phyloP scores from a whole-genome alignment of 1,284 basidiomycete genomes.

The Fomes fomentarius region DNA sequence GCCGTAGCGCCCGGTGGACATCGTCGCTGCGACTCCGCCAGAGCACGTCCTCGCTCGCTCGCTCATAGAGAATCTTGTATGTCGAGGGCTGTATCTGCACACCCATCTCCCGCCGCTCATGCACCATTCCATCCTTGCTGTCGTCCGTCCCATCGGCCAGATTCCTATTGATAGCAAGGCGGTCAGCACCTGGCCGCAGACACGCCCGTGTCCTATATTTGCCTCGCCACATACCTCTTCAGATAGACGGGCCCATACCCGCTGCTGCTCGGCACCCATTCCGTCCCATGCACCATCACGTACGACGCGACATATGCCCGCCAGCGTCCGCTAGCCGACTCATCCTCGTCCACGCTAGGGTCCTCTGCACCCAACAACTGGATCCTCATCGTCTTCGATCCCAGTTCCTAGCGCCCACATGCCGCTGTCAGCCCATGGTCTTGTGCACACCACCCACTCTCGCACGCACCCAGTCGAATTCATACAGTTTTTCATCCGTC shows the following conservation, averaged over 20 bases:
- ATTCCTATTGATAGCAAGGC: slow-evolving; percentile 41
- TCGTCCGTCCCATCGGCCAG: slow-evolving; percentile 36
- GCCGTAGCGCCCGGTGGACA: slow-evolving; percentile 43
- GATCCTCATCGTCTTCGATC: slow-evolving; percentile 67
- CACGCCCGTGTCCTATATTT: slow-evolving; percentile 22
- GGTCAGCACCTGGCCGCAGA: slow-evolving; percentile 22
- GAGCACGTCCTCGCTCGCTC: slow-evolving; percentile 57
- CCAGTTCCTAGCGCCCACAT: slow-evolving; percentile 54
- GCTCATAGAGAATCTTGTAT: slow-evolving; percentile 79
- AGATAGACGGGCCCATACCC: slow-evolving; percentile 38
- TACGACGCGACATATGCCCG: slow-evolving; percentile 89
- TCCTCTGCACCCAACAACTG: slow-evolving; percentile 84
- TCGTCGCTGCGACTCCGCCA: slow-evolving; percentile 41
- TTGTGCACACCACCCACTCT: not conserved
- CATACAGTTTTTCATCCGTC: slow-evolving; percentile 91
- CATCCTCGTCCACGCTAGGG: slow-evolving; percentile 66
- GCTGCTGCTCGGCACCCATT: slow-evolving; percentile 58
- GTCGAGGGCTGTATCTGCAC: slow-evolving; percentile 67
- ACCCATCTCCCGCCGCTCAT: slow-evolving; percentile 42
- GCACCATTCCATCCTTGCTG: slow-evolving; percentile 32
- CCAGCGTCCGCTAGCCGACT: slow-evolving; percentile 63
- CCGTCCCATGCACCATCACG: slow-evolving; percentile 71
- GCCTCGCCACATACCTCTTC: slow-evolving; percentile 31
- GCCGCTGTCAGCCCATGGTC: slow-evolving; percentile 7
- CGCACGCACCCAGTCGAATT: slow-evolving; percentile 87